Percentiles rank a stretch among this genome's conserved stretches.
Conservation (phyloP, 495 filamentous ascomycete genomes). For the Cryomyces antarcticus region DNA sequence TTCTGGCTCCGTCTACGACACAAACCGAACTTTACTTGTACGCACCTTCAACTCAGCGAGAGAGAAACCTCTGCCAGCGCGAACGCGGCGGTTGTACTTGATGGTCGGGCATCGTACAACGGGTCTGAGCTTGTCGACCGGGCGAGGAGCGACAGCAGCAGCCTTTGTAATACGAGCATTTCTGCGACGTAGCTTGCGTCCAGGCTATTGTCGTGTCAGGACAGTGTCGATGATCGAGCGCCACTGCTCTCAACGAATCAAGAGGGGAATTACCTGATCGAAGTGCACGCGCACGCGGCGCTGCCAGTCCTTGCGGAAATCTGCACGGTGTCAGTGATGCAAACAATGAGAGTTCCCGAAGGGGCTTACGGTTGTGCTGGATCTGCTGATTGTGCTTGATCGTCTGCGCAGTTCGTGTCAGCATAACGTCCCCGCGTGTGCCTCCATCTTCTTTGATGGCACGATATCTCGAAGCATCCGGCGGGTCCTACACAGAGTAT, state of each 20-base stretch:
- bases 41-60: constrained; percentile 91
- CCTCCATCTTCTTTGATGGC: no score
- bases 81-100: constrained; percentile 97
- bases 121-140: constrained; percentile 89
- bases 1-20: neutral
- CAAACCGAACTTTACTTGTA: neutral
- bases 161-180: constrained; percentile 81
- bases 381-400: constrained; percentile 99
- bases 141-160: constrained; percentile 80
- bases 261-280: constrained; percentile 70
- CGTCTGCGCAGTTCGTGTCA: constrained; percentile 17
- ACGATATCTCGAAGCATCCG: no score
- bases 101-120: constrained; percentile 84
- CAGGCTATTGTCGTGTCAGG: constrained; percentile 41
- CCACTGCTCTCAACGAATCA: constrained; percentile 20
- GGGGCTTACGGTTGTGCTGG: constrained; percentile 75
- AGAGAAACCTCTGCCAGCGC: constrained; percentile 92
- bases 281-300: constrained; percentile 95
- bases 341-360: constrained; percentile 1
- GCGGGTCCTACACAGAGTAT: no score
- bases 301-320: constrained; percentile 99
- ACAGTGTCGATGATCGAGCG: constrained; percentile 14
- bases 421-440: no score
- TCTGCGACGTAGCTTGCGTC: constrained; percentile 78
- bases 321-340: constrained; percentile 21